Evolutionary conservation across 441 rosid genomes (phyloP).

Genomic region (Erodium chrysanthum): DNA sequence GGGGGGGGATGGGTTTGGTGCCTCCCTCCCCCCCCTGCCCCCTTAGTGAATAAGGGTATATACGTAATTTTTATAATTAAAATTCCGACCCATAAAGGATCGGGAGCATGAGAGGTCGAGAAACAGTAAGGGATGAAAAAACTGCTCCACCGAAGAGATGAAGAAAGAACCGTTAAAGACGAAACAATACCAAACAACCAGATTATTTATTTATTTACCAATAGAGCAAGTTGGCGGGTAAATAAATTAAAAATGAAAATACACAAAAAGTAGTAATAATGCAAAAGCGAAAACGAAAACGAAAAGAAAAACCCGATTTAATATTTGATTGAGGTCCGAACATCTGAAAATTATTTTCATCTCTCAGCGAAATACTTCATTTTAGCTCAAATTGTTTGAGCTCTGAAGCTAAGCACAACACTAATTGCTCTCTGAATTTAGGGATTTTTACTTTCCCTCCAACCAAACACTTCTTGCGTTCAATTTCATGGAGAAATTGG

Average conservation of each 20-base stretch:
- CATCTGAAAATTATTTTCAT: background rate
- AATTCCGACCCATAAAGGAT: too few species aligned
- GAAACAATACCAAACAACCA: too few species aligned
- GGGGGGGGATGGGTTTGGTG: too few species aligned
- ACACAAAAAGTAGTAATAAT: background rate
- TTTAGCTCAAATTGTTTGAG: background rate
- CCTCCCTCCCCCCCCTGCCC: too few species aligned
- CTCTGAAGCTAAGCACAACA: background rate
- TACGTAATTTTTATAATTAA: too few species aligned
- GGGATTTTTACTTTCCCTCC: background rate
- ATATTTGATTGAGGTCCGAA: background rate
- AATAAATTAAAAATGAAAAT: background rate
- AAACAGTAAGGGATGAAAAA: too few species aligned
- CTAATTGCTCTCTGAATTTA: background rate
- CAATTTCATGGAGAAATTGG: constrained; percentile 19
- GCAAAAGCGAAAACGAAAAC: background rate
- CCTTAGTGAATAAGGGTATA: too few species aligned
- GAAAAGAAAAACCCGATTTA: background rate
- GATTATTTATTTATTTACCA: too few species aligned
- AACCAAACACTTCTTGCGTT: background rate
- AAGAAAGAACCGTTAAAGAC: too few species aligned
- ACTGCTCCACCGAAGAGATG: too few species aligned
- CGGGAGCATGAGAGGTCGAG: too few species aligned
- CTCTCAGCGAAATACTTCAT: background rate
- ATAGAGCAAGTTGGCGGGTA: constrained; percentile 9